Evolutionary conservation across 331 rosid genomes (phyloP).

Genomic region (Acacia concinna): DNA sequence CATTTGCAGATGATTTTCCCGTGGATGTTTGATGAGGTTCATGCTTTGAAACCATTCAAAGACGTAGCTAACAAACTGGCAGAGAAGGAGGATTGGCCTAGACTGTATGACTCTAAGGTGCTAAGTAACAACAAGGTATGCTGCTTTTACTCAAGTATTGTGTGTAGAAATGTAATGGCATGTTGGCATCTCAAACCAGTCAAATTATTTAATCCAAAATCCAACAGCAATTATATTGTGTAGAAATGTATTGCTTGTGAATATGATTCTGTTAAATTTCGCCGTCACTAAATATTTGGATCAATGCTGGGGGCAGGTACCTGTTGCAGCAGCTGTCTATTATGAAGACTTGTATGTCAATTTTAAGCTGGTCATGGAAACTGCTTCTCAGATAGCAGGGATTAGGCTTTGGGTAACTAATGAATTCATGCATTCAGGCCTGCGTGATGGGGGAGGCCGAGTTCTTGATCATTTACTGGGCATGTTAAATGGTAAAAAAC

Average conservation of each 20-base stretch:
- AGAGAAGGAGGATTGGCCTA: constrained; percentile 84
- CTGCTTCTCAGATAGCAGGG: constrained; percentile 83
- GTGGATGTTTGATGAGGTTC: constrained; percentile 98
- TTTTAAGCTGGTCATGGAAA: constrained; percentile 75
- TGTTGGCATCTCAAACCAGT: neutral
- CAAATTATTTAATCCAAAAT: neutral
- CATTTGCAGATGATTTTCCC: constrained; percentile 81
- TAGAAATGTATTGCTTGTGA: neutral
- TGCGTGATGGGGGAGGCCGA: constrained; percentile 73
- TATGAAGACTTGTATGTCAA: constrained; percentile 80
- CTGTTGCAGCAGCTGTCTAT: constrained; percentile 95
- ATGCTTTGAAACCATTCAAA: constrained; percentile 72
- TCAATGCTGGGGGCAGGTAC: constrained; percentile 56
- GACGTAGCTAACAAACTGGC: constrained; percentile 74
- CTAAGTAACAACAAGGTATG: constrained; percentile 77
- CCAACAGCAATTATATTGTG: neutral
- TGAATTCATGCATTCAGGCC: constrained; percentile 96
- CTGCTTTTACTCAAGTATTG: constrained; percentile 4
- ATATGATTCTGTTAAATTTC: neutral
- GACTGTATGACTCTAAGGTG: constrained; percentile 54
- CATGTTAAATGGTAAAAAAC: constrained; percentile 81
- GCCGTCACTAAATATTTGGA: constrained; percentile 2
- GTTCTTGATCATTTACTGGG: constrained; percentile 86
- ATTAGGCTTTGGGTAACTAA: constrained; percentile 83
- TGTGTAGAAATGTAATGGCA: neutral